A percentile compares a stretch with the other conserved stretches of the same genome.
Evolutionary conservation across 2,329 filamentous ascomycete species (phyloP).

Genomic region (Fusarium sp.): DNA sequence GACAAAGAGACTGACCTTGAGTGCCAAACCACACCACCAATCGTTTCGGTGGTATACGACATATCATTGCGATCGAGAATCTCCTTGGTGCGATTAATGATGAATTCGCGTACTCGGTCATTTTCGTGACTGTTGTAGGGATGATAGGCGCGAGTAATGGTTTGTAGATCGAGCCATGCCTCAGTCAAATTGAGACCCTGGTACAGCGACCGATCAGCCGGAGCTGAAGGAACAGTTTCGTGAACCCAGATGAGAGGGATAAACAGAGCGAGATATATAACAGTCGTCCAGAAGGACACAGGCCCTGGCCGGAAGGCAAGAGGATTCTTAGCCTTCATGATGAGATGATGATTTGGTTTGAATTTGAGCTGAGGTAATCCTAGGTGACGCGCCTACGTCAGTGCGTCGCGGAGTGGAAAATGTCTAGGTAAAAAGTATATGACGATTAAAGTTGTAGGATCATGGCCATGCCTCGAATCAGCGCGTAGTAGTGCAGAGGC

Average conservation of each 20-base stretch:
- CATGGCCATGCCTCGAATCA: conserved; percentile 12
- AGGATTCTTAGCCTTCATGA: conserved; percentile 54
- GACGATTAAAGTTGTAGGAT: conserved; percentile 17
- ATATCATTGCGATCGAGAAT: conserved; percentile 72
- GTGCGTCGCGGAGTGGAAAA: not conserved
- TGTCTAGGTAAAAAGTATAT: not conserved
- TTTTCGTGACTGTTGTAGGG: conserved; percentile 89
- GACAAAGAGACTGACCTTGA: conserved; percentile 33
- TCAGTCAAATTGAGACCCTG: conserved; percentile 80
- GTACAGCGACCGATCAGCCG: conserved; percentile 56
- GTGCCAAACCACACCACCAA: conserved; percentile 44
- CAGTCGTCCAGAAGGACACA: conserved; percentile 80
- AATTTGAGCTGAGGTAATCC: conserved; percentile 11
- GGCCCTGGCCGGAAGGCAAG: conserved; percentile 82
- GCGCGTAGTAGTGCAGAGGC: conserved; percentile 11
- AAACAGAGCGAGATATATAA: conserved; percentile 80
- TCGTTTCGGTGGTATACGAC: conserved; percentile 52
- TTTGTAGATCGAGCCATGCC: conserved; percentile 84
- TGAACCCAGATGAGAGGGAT: conserved; percentile 77
- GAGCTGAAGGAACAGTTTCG: conserved; percentile 75
- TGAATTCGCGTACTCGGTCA: conserved; percentile 78
- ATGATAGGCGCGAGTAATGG: conserved; percentile 78
- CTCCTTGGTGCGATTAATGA: conserved; percentile 73
- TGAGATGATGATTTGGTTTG: conserved; percentile 7
- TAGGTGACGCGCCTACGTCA: conserved; percentile 9